A percentile compares a stretch with the other conserved stretches of the same genome.
These are phyloP conservation scores for Malus fusca DNA, from an alignment of 306 rosid genomes.

Conservation along the genomic window DNA sequence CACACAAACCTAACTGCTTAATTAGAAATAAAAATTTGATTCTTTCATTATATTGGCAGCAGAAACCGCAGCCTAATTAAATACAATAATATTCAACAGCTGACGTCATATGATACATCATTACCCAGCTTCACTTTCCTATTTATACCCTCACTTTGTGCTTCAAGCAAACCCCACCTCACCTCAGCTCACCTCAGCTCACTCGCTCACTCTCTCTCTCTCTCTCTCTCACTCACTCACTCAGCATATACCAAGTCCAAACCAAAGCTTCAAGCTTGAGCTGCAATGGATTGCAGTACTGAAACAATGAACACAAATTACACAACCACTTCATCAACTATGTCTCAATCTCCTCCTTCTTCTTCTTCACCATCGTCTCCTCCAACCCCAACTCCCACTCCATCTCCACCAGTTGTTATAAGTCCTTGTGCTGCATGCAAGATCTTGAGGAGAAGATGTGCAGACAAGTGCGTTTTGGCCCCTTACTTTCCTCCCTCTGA, in stretches of 20 bases:
- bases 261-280: not conserved
- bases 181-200: not conserved
- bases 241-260: not conserved
- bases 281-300: conserved; percentile 6
- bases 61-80: not conserved
- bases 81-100: not conserved
- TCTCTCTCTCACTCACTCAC: not conserved
- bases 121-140: not conserved
- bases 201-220: not conserved
- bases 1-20: not conserved
- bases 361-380: conserved; percentile 19
- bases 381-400: conserved; percentile 9
- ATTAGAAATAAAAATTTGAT: not conserved
- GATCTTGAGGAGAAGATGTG: conserved; percentile 73
- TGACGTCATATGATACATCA: not conserved
- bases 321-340: conserved; percentile 17
- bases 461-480: conserved; percentile 79
- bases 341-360: conserved; percentile 31
- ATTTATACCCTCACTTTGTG: not conserved
- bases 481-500: conserved; percentile 95
- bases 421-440: conserved; percentile 96
- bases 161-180: conserved; percentile 1
- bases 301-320: conserved; percentile 4
- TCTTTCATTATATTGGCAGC: not conserved
- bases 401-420: conserved; percentile 29